Percentiles rank a stretch among this genome's conserved stretches.
Conservation (phyloP, 495 filamentous ascomycete species). For the Tuber indicum region DNA sequence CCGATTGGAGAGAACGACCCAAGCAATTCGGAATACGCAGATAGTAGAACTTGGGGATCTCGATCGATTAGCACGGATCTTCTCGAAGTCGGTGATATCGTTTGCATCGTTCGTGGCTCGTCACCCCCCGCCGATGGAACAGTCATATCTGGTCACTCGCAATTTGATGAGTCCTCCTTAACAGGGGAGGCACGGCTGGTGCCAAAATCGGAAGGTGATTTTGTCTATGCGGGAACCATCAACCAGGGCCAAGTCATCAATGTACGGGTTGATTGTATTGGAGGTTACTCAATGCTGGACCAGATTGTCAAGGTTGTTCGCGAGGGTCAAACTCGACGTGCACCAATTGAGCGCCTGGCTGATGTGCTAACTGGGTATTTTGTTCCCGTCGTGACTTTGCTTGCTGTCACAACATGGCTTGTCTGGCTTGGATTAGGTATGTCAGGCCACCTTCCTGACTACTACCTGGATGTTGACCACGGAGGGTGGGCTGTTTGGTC, state of each 20-base stretch:
- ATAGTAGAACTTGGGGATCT: constrained; percentile 37
- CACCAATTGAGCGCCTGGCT: constrained; percentile 78
- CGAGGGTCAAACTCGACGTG: constrained; percentile 80
- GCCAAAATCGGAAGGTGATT: constrained; percentile 61
- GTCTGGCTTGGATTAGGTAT: constrained; percentile 73
- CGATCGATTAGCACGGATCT: constrained; percentile 59
- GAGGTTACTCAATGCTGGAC: constrained; percentile 82
- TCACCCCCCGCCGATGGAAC: constrained; percentile 82
- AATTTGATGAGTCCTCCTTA: constrained; percentile 82
- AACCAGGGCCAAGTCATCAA: constrained; percentile 69
- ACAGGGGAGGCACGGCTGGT: constrained; percentile 82
- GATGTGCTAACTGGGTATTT: constrained; percentile 83
- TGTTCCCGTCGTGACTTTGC: constrained; percentile 72
- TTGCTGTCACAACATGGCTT: constrained; percentile 76
- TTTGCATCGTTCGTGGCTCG: constrained; percentile 67
- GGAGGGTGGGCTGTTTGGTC: constrained; percentile 85
- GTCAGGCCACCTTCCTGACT: constrained; percentile 57
- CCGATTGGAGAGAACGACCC: constrained; percentile 31
- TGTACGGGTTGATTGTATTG: constrained; percentile 61
- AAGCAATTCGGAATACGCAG: constrained; percentile 30
- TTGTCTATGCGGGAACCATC: constrained; percentile 78
- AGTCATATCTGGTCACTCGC: constrained; percentile 57
- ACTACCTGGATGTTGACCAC: constrained; percentile 59
- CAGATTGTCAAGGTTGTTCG: constrained; percentile 83
- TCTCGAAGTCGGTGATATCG: constrained; percentile 75